Base-by-base conservation (phyloP, 2,329 filamentous ascomycete genomes). In the Cladosporium cucumerinum region DNA sequence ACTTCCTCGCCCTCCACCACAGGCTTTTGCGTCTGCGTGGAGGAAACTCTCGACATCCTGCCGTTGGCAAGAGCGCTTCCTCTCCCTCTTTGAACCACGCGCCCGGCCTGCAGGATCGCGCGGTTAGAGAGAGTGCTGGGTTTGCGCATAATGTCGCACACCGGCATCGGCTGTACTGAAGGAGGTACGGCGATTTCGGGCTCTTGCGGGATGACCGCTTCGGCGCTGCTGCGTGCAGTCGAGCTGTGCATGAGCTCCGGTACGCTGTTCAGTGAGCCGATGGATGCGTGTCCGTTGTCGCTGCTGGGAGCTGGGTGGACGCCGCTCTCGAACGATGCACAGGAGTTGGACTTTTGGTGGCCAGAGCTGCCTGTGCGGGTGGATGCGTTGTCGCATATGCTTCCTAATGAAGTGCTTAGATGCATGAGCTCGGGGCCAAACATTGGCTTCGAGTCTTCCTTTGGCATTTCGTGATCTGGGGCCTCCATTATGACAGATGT, bases 171-270 rank as follows among this genome's bases (percentile, higher is more conserved):
- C 8, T 26, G 61, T 51, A 46, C 43, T 14, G 58, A 14, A 11
- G 32, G n/a, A 39, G 28, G 32, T n/a, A 30, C 58, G 7, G 34
- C n/a, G n/a, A 23, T 25, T 23, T n/a, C 36, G 14, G 36, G 23
- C 23, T 39, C 32, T 46, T 30, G 32, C 21, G 26, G 39, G 26
- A 30, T 28, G 10, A 63, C 28, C 14, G 34, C 52, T 16, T 62
- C 58, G 30, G 26, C 34, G 32, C 54, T 63, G 51, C 46, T 49
- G 30, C 51, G 26, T 18, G 58, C 59, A 6, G 39, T 51, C 10
- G 28, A 69, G 60, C 69, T 71, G 65, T 72, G 72, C 34, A 74
- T 52, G 14, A 75, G 66, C 34, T 75, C 73, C 1, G 73, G 72
- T 25, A 72, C 65, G 34, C 70, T 72, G 43, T 51, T 69, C 10